Conservation (phyloP, 2,329 filamentous ascomycete genomes). For the Septoria petroselini region DNA sequence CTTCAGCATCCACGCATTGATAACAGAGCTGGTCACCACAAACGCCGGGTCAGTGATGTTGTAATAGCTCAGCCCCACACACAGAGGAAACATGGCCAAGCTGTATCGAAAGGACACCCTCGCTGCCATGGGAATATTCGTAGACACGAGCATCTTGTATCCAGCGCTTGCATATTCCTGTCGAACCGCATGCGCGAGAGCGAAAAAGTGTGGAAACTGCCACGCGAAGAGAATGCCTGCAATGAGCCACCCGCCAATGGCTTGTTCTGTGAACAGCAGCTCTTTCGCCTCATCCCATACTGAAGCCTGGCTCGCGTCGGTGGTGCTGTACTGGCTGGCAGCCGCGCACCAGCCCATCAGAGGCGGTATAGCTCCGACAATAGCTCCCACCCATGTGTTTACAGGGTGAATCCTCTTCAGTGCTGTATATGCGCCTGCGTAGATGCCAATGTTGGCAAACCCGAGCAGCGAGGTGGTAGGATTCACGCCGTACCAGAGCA, state of each 20-base stretch:
- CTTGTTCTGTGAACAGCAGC: conserved; percentile 38
- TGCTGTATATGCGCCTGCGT: conserved; percentile 89
- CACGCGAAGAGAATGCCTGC: conserved; percentile 83
- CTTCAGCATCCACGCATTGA: conserved; percentile 81
- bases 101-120: conserved; percentile 87
- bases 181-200: conserved; percentile 80
- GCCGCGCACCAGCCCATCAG: conserved; percentile 98
- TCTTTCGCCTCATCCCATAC: conserved; percentile 35
- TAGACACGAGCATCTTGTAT: conserved; percentile 75
- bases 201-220: conserved; percentile 99
- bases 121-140: conserved; percentile 78
- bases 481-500: conserved; percentile 87
- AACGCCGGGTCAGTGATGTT: conserved; percentile 86
- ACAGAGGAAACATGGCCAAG: conserved; percentile 80
- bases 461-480: conserved; percentile 87
- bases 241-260: conserved; percentile 78
- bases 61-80: conserved; percentile 70
- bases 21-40: conserved; percentile 70
- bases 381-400: conserved; percentile 92
- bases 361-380: conserved; percentile 90
- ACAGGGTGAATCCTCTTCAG: conserved; percentile 80
- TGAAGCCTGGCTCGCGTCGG: conserved; percentile 25
- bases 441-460: conserved; percentile 78
- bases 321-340: conserved; percentile 73
- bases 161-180: conserved; percentile 77